Conservation (phyloP, 2,329 filamentous ascomycete species). For the Zelopaecilomyces penicillatus region DNA sequence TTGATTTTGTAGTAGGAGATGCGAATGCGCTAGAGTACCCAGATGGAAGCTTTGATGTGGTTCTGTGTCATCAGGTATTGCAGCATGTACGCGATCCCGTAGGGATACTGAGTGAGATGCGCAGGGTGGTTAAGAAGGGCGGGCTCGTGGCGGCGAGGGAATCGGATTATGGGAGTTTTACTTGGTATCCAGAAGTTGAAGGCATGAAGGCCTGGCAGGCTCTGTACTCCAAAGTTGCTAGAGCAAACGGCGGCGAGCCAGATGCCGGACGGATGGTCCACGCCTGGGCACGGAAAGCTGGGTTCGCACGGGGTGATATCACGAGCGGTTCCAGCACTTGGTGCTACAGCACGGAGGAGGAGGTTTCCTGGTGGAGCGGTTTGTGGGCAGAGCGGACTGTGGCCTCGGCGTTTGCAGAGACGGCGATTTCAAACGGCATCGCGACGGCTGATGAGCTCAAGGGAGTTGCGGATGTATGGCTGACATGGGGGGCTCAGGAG, state of each 20-base stretch:
- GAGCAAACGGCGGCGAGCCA: conserved; percentile 13
- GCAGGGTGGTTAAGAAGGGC: conserved; percentile 30
- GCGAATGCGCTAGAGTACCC: conserved; percentile 24
- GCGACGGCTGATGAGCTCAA: conserved; percentile 15
- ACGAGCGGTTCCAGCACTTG: conserved; percentile 12
- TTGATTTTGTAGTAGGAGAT: conserved; percentile 24
- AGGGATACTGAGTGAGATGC: conserved; percentile 28
- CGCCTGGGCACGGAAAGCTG: conserved; percentile 14
- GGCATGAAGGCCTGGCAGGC: conserved; percentile 13
- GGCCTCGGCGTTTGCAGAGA: conserved; percentile 12
- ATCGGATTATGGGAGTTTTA: conserved; percentile 13
- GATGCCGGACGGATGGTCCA: conserved; percentile 15
- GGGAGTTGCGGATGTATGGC: conserved; percentile 5
- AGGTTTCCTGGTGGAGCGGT: conserved; percentile 15
- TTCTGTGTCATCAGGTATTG: conserved; percentile 31
- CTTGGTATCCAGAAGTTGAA: conserved; percentile 15
- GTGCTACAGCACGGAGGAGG: conserved; percentile 14
- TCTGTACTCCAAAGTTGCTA: conserved; percentile 12
- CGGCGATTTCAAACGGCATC: conserved; percentile 7
- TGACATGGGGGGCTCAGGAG: conserved; percentile 6
- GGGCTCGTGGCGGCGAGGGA: conserved; percentile 29
- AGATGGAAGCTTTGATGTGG: conserved; percentile 31
- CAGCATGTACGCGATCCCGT: conserved; percentile 29
- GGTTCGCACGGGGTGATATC: conserved; percentile 10
- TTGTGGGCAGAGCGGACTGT: conserved; percentile 14